Evolutionary conservation across 2,329 filamentous ascomycete species (phyloP), one percentile per base, ranked within the genome.

Genomic region (Aspergillus pseudonomiae): DNA sequence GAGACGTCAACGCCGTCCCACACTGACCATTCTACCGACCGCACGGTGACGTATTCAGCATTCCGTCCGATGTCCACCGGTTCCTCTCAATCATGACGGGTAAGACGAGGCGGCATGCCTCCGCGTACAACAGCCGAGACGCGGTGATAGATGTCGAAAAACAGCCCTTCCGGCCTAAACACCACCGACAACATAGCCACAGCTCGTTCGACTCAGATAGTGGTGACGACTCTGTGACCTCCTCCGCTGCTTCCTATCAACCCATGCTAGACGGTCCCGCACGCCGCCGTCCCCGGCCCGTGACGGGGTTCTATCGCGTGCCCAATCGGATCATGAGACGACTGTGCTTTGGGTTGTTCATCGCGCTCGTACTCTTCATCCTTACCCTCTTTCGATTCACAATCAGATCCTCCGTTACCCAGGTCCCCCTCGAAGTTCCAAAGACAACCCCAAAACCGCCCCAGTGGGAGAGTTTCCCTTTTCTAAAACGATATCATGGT

Each of bases 401-500:
- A 71, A 86, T 91, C 52, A 65, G 74, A n/a, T 67, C 71, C 7
- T 67, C 71, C 43, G 71, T 73, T 34, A 66, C 74, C 55, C 70
- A 69, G 52, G 70, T 77, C 34, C 57, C 70, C 3, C 68, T 75
- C 28, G 75, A 76, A 63, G 74, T 90, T 32, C 85, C 86, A 19
- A 88, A 88, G 67, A 84, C 84, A 14, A 84, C 87, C 0, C 78
- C 86, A 0, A 86, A 88, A 24, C 91, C 92, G 14, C 87, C 89
- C 0, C 67, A 70, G n/a, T 98, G 94, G 93, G 92, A 96, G 75
- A 86, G 85, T 11, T 98, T 96, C 74, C 88, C 89, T 0, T 96
- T 97, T 72, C 78, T 99, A 65, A 90, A 89, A 64, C 86, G 94
- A 66, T 99, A 97, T 75, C 95, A 97, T 75, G 94, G 93, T 16